Evolutionary conservation across 1,139 yeast genomes (phyloP).

Genomic region (Hyphopichia burtonii): DNA sequence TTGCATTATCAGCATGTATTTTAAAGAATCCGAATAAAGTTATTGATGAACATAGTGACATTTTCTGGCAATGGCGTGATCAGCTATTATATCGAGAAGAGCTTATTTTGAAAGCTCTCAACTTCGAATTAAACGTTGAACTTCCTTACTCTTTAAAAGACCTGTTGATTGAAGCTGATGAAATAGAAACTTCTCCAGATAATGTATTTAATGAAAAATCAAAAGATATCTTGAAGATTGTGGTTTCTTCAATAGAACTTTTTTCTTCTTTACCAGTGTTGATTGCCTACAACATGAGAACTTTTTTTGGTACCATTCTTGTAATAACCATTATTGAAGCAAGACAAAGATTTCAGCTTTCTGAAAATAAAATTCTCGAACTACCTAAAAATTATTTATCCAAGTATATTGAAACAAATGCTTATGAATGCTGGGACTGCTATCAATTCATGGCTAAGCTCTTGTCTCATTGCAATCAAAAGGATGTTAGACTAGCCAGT

Average conservation of each 20-base stretch:
- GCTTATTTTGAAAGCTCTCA: constrained; percentile 36
- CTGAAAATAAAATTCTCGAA: constrained; percentile 3
- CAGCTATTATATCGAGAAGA: constrained; percentile 47
- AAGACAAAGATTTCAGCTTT: constrained; percentile 15
- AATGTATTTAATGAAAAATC: constrained; percentile 21
- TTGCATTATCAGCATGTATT: constrained; percentile 39
- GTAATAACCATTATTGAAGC: constrained; percentile 33
- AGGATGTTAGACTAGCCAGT: constrained; percentile 30
- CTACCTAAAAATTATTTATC: constrained; percentile 15
- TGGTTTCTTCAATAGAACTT: constrained; percentile 38
- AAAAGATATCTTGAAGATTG: constrained; percentile 31
- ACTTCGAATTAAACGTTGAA: constrained; percentile 40
- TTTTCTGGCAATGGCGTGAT: constrained; percentile 50
- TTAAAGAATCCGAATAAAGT: constrained; percentile 28
- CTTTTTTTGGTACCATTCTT: constrained; percentile 35
- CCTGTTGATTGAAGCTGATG: constrained; percentile 8
- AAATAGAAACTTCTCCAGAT: constrained; percentile 4
- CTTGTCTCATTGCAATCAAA: constrained; percentile 22
- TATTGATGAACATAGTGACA: constrained; percentile 41
- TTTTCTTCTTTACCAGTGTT: constrained; percentile 42
- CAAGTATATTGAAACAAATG: constrained; percentile 9
- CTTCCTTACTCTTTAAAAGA: constrained; percentile 41
- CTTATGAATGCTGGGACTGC: constrained; percentile 27
- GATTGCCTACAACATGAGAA: constrained; percentile 32
- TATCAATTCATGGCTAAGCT: constrained; percentile 32